phyloP scores from a whole-genome alignment of 768 basidiomycete species.

The Cystofilobasidium ferigula region DNA sequence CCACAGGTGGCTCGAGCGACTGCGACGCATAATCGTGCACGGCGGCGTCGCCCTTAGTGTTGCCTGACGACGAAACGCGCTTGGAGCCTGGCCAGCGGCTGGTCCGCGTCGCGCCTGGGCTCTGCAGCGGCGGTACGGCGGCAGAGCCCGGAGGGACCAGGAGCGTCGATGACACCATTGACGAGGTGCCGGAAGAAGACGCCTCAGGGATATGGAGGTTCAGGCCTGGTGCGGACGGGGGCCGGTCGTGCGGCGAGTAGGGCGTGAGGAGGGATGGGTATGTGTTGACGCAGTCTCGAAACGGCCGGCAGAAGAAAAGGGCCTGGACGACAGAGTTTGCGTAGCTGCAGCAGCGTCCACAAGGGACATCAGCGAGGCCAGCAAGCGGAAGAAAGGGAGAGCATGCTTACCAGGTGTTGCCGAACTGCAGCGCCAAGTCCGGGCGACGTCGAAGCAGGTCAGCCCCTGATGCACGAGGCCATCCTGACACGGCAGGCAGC shows the following conservation, averaged over 20 bases:
- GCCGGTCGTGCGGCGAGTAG: background rate
- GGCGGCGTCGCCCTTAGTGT: slow-evolving; percentile 18
- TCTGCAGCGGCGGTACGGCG: background rate
- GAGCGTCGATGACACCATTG: background rate
- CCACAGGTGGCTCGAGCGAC: slow-evolving; percentile 22
- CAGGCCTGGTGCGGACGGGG: slow-evolving; percentile 7
- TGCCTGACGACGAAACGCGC: slow-evolving; percentile 22
- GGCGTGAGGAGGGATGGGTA: slow-evolving; percentile 46
- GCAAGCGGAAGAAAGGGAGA: background rate
- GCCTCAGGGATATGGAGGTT: background rate
- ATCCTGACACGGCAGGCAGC: no score
- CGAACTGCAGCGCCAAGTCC: slow-evolving; percentile 52
- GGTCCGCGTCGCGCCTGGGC: slow-evolving; percentile 1
- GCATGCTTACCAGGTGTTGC: slow-evolving; percentile 70
- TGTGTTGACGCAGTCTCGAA: slow-evolving; percentile 68
- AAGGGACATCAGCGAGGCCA: background rate
- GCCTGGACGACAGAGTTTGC: slow-evolving; percentile 98
- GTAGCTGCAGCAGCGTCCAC: slow-evolving; percentile 54
- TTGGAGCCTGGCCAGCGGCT: slow-evolving; percentile 28
- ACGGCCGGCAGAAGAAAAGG: slow-evolving; percentile 87
- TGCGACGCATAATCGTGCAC: slow-evolving; percentile 24
- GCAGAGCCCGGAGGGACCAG: background rate
- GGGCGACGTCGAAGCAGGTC: slow-evolving; percentile 3
- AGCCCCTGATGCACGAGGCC: background rate
- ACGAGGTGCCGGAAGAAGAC: background rate